Percentiles rank a stretch among this genome's conserved stretches.
These are phyloP conservation scores for Suillus ampliporus DNA, from an alignment of 768 basidiomycete species.

Conservation along the genomic window DNA sequence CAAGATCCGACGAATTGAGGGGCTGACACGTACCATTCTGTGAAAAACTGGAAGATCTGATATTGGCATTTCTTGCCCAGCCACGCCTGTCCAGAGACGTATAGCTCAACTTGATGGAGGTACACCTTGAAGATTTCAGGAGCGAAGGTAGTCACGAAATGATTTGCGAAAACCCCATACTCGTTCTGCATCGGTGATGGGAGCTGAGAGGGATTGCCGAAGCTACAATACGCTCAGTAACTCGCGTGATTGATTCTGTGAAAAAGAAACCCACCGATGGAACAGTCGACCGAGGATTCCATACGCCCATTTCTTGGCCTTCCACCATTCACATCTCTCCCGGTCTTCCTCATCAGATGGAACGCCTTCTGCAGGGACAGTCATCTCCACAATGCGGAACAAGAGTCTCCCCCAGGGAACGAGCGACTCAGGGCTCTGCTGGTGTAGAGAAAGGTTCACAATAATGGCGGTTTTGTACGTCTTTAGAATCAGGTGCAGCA, in stretches of 20 bases:
- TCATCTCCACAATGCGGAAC: constrained; percentile 78
- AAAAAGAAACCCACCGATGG: constrained; percentile 54
- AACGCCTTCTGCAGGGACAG: constrained; percentile 66
- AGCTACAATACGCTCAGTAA: constrained; percentile 47
- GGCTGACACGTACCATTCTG: constrained; percentile 69
- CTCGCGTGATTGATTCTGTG: neutral
- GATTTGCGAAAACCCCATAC: constrained; percentile 74
- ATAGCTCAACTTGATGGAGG: constrained; percentile 67
- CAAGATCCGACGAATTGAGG: too few relatives aligned
- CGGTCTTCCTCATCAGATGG: constrained; percentile 77
- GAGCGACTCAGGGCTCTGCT: constrained; percentile 74
- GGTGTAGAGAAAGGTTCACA: constrained; percentile 73
- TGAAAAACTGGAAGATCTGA: constrained; percentile 84
- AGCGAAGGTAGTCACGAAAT: constrained; percentile 79
- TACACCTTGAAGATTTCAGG: constrained; percentile 89
- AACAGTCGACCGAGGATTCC: constrained; percentile 80
- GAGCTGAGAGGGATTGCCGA: constrained; percentile 87
- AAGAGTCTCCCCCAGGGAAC: constrained; percentile 89
- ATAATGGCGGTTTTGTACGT: constrained; percentile 84
- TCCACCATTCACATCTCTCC: constrained; percentile 88
- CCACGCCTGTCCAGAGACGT: constrained; percentile 77
- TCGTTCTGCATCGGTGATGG: constrained; percentile 72
- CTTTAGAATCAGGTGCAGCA: constrained; percentile 88
- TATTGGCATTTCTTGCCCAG: constrained; percentile 84
- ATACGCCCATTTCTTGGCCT: constrained; percentile 93